Evolutionary conservation across 495 filamentous ascomycete species (phyloP), one percentile per base, ranked within the genome.

Genomic region (Bryoglossum gracile): DNA sequence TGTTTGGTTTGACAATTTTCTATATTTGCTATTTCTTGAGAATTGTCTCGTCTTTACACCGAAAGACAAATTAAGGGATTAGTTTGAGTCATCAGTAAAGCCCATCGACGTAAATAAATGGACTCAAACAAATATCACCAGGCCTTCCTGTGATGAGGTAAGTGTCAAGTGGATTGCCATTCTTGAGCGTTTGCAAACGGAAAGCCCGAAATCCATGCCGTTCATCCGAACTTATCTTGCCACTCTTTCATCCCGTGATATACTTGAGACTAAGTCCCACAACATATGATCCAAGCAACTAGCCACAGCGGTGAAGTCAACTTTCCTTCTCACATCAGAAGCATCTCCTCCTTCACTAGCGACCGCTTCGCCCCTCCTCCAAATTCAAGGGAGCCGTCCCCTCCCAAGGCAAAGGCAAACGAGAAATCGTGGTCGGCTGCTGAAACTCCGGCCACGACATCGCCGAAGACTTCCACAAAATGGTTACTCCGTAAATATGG

Each of bases 371-470:
- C 78, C 62, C 87, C 57, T 87, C 81, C 23, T 81, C 81, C 10
- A 74, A 86, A 24, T 86, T 85, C 59, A 44, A 61, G 0, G 74
- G 75, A 10, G 74, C 76, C 5, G 60, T 64, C 3, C 23, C 62
- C 4, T 50, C 66, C 8, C 18, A 56, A n/a, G 62, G 63, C 0
- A 53, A 60, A 23, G 73, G 72, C 3, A 86, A 82, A 58, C 84
- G 81, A 53, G 87, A 78, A 1, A 65, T 92, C 16, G 77, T 94
- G 0, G 74, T 94, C 5, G 88, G 88, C 3, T 82, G 79, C 23
- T 87, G 87, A 64, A 92, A 90, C 60, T 89, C 84, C 1, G 79
- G 73, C 9, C 81, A 90, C 55, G 88, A 94, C 60, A 94, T 94
- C 52, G 81, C 83, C 24, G 85, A 91, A 59, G 83, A 91, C 55